Evolutionary conservation across 2,329 filamentous ascomycete species (phyloP), one percentile per base, ranked within the genome.

Genomic region (Leptosphaerulina australis): DNA sequence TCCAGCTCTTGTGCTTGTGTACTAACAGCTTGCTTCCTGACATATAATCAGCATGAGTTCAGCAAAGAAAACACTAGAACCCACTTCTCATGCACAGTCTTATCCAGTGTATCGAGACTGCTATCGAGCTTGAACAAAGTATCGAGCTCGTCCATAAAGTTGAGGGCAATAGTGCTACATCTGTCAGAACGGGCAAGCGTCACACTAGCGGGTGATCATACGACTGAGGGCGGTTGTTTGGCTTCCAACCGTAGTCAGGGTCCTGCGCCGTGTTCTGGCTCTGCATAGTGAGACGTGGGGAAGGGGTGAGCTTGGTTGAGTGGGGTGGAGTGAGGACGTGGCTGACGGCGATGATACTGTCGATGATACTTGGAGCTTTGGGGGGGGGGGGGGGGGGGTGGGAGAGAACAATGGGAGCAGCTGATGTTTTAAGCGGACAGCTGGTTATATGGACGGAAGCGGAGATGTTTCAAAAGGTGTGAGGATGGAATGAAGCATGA

Each of bases 41-140:
- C 26, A 21, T 15, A 15, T 20, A 30, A 58, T 62, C 49, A 58
- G 60, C 21, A 25, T 17, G 5, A 9, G 29, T 12, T 11, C 22
- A 33, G 28, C 14, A 17, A 38, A 11, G 31, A 26, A 15, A 22
- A 26, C 14, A 14, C 12, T 12, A n/a, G 31, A 35, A 40, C 86
- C 68, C 79, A 97, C 92, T 92, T 93, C 74, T 90, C 83, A 70
- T 90, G 83, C 53, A 96, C 84, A 60, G 88, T 84, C 70, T 87
- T 81, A 66, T 88, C 84, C 26, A 96, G 81, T 55, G 88, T 83
- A 66, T 87, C 84, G 50, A 94, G 74, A 62, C 87, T 87, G 73
- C 86, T 88, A 63, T 94, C 90, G 68, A 97, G 86, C 67, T 88
- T 88, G 79, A 97, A 97, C 63, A 95, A 88, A 70, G 91, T 88